These are phyloP conservation scores for Boletales sp. DNA, from an alignment of 768 basidiomycete genomes.

Conservation along the genomic window DNA sequence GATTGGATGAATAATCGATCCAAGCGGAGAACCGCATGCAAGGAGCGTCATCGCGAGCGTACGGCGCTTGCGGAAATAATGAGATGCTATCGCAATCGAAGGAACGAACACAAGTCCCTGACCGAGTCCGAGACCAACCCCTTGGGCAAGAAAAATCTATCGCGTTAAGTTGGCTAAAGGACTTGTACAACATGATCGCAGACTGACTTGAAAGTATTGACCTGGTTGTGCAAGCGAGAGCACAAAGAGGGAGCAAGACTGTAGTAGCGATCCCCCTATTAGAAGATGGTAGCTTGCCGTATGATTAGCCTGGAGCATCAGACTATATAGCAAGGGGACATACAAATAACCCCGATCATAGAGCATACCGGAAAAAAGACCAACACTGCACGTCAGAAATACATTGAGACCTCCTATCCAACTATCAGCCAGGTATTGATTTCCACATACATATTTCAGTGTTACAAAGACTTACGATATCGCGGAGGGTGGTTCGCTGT, in stretches of 20 bases:
- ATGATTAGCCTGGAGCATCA: background rate
- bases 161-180: background rate
- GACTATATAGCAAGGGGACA: background rate
- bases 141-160: conserved; percentile 49
- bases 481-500: conserved; percentile 29
- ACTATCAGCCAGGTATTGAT: conserved; percentile 12
- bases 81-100: conserved; percentile 38
- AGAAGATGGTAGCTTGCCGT: conserved; percentile 39
- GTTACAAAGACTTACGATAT: conserved; percentile 32
- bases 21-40: conserved; percentile 35
- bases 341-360: conserved; percentile 55
- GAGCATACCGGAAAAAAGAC: conserved; percentile 41
- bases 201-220: conserved; percentile 41
- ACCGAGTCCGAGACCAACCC: conserved; percentile 44
- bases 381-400: conserved; percentile 34
- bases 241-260: conserved; percentile 40
- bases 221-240: conserved; percentile 41
- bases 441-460: background rate
- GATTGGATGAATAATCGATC: conserved; percentile 22
- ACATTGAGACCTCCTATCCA: conserved; percentile 49
- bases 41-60: conserved; percentile 44
- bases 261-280: conserved; percentile 43
- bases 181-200: background rate
- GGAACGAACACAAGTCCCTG: conserved; percentile 48
- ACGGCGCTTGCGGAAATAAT: conserved; percentile 41